Base-by-base conservation (phyloP, 495 filamentous ascomycete species). In the Penicillium verhagenii region DNA sequence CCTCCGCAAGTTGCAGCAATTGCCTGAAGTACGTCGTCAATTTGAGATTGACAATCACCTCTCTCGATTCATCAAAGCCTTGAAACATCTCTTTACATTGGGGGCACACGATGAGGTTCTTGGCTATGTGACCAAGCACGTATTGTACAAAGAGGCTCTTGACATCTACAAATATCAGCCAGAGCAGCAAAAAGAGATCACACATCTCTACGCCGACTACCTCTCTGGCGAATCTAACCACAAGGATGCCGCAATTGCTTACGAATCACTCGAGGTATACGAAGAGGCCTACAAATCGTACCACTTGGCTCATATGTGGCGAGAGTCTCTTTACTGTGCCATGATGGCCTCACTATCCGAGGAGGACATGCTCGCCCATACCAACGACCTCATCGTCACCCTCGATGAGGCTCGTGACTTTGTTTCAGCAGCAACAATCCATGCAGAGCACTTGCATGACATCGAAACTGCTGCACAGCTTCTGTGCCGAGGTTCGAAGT, bases 11-110 rank as follows among this genome's bases (percentile, higher is more conserved):
- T 79, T 97, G 8, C 91, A 96, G 65, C 77, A 86, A 47, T 77
- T 94, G 64, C 69, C 86, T 0, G 73, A 80, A 19, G 69, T 86
- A 16, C 83, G 90, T 18, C 83, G 88, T 26, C 80, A 85, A 38
- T 97, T 89, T 59, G 83, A 85, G 37, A 96, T 98, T 47, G 94
- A 97, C 68, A 86, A 97, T 66, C 82, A 93, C 57, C 83, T 98
- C 4, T 80, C 79, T 6, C 84, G 90, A 11, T 81, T 81, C 52
- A 63, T 72, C 16, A 97, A 96, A 74, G 94, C 94, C 7, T 72
- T 97, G 16, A 68, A 65, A 2, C 86, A 93, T 68, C 81, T 98
- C 6, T 81, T 90, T 56, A 76, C 79, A 0, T 68, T 92, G 16
- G 72, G 77, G 43, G 80, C 67, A 6, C 90, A 94, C 57, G 82